Percentiles rank a stretch among this genome's conserved stretches.
These are phyloP conservation scores for Castanospermum australe DNA, from an alignment of 306 rosid genomes.

Conservation along the genomic window DNA sequence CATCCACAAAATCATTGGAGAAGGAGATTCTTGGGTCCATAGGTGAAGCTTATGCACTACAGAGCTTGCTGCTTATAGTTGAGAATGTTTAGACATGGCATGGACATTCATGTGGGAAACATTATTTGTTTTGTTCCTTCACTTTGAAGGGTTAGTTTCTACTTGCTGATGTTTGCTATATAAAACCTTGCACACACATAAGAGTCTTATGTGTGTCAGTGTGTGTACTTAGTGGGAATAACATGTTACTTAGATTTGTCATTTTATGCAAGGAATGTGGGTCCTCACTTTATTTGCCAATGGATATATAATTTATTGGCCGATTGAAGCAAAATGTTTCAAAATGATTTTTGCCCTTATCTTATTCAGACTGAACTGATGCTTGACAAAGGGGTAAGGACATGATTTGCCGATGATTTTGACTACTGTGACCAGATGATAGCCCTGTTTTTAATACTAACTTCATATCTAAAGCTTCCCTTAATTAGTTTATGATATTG, in stretches of 20 bases:
- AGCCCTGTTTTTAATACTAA: not conserved
- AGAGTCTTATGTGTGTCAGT: too few relatives aligned
- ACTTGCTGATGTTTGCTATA: conserved; percentile 67
- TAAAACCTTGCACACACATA: too few relatives aligned
- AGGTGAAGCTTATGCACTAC: conserved; percentile 21
- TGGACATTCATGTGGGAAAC: conserved; percentile 38
- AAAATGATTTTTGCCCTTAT: not conserved
- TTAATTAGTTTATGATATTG: not conserved
- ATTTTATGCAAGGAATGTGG: conserved; percentile 54
- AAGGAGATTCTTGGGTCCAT: conserved; percentile 98
- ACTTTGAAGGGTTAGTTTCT: conserved; percentile 53
- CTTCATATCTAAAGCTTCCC: not conserved
- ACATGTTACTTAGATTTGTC: conserved; percentile 88
- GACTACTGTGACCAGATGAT: conserved; percentile 31
- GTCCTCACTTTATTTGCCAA: conserved; percentile 32
- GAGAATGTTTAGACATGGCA: too few relatives aligned
- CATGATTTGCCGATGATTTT: conserved; percentile 46
- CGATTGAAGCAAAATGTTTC: not conserved
- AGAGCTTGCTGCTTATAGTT: conserved; percentile 39
- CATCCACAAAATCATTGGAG: conserved; percentile 85
- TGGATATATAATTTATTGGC: conserved; percentile 15
- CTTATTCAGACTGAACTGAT: conserved; percentile 24
- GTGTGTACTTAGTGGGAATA: conserved; percentile 54
- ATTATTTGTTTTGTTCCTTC: conserved; percentile 21
- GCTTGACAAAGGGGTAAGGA: conserved; percentile 33